Percentiles rank a stretch among this genome's conserved stretches.
phyloP scores from a whole-genome alignment of 495 filamentous ascomycete genomes.

The Talaromyces ruber region DNA sequence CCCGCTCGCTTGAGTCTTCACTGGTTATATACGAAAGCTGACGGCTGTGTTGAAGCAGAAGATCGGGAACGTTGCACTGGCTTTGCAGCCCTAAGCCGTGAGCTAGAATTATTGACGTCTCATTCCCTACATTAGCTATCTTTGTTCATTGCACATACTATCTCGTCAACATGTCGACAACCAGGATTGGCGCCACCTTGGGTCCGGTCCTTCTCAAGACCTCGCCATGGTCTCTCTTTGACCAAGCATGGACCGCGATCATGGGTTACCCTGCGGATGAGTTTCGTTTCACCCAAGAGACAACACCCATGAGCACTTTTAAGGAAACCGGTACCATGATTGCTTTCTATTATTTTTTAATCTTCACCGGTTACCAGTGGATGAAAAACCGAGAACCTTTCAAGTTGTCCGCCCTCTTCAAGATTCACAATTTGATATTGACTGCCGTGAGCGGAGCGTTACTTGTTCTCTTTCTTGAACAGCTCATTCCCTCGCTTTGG shows the following conservation, averaged over 20 bases:
- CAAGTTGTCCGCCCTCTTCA: constrained; percentile 60
- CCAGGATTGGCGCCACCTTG: not conserved
- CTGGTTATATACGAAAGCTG: not conserved
- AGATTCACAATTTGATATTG: constrained; percentile 75
- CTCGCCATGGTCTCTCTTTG: constrained; percentile 71
- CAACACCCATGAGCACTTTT: constrained; percentile 54
- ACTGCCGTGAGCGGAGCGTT: constrained; percentile 61
- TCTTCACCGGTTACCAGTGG: constrained; percentile 65
- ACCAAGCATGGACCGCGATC: constrained; percentile 55
- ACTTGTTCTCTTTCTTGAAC: constrained; percentile 63
- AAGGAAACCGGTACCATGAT: constrained; percentile 47
- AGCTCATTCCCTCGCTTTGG: constrained; percentile 59
- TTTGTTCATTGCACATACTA: not conserved
- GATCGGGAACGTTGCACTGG: not conserved
- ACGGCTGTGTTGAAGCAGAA: not conserved
- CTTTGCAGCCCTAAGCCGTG: not conserved
- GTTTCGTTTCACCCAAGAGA: constrained; percentile 49
- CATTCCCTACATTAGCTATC: not conserved
- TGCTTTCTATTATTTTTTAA: constrained; percentile 55
- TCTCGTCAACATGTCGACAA: not conserved
- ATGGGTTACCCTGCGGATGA: constrained; percentile 54
- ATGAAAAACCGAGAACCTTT: constrained; percentile 64
- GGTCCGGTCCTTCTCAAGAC: not conserved
- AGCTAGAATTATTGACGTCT: not conserved
- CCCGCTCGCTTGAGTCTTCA: not conserved